phyloP scores from a whole-genome alignment of 208 protist genomes.

The Balamuthia mandrillaris region DNA sequence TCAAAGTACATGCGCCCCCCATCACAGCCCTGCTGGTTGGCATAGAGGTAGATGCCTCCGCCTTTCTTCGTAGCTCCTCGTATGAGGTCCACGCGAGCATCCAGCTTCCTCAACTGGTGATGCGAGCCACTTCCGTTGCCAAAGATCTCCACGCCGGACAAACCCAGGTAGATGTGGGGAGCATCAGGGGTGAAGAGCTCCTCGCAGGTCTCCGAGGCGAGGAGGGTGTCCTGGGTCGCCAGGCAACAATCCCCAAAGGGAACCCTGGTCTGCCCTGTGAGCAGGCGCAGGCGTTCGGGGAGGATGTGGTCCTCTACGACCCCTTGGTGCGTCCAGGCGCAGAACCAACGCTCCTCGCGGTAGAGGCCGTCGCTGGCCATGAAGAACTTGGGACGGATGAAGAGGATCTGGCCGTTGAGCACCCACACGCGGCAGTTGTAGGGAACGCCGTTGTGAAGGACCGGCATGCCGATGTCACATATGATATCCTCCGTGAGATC shows the following conservation, averaged over 20 bases:
- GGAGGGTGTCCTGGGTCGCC: conserved; percentile 42
- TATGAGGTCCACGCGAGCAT: conserved; percentile 74
- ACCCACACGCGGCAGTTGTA: conserved; percentile 81
- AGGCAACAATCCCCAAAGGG: conserved; percentile 68
- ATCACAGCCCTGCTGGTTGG: conserved; percentile 81
- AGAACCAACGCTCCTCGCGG: conserved; percentile 76
- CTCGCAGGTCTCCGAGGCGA: conserved; percentile 73
- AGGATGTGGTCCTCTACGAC: conserved; percentile 49
- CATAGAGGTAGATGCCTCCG: conserved; percentile 78
- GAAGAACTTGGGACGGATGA: conserved; percentile 77
- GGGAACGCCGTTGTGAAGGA: conserved; percentile 57
- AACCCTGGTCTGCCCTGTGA: conserved; percentile 43
- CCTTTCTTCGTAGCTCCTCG: conserved; percentile 50
- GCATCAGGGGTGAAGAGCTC: conserved; percentile 78
- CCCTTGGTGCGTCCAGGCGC: conserved; percentile 52
- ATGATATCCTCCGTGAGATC: conserved; percentile 67
- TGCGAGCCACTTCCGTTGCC: conserved; percentile 65
- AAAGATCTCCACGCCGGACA: conserved; percentile 73
- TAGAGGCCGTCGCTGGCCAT: conserved; percentile 81
- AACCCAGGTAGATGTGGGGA: conserved; percentile 68
- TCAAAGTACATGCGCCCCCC: conserved; percentile 80
- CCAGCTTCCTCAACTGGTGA: conserved; percentile 77
- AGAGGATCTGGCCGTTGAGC: conserved; percentile 65
- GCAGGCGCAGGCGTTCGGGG: conserved; percentile 24
- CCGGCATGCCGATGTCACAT: conserved; percentile 77